Evolutionary conservation across 2,329 filamentous ascomycete genomes (phyloP), one percentile per base, ranked within the genome.

Genomic region (Bertia moriformis): DNA sequence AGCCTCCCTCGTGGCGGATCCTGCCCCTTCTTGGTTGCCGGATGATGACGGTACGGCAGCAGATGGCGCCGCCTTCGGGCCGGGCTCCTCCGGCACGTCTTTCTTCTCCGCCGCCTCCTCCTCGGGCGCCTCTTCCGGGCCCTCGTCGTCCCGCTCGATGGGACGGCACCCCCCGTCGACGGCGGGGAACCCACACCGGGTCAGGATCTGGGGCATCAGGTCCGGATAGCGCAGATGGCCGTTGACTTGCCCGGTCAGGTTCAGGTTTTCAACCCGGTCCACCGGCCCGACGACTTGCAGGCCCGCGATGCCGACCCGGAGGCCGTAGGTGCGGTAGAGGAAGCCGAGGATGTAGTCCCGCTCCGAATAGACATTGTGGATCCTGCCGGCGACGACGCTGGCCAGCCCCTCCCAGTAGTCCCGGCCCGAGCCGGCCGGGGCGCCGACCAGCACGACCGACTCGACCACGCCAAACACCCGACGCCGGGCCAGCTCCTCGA

Each of bases 321-420:
- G 71, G 42, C 79, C 87, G 30, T 83, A 86, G 2, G 85, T 80
- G 35, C 88, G 77, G 55, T 95, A 94, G 14, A 94, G 64, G 53
- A 94, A 89, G 1, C 77, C 87, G 1, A 95, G 73, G 20, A 95
- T 77, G 50, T 85, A 83, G 57, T 95, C 88, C 43, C 91, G 88
- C 39, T 80, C 76, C 2, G 84, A 89, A 58, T 81, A 94, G 5
- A 89, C 85, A 48, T 95, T 95, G 48, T 10, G n/a, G 22, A 27
- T n/a, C 7, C 22, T 7, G 7, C 22, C 22, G 22, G 22, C 7
- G 7, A 27, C 22, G 7, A 27, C 22, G 7, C 7, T n/a, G 7
- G 22, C 7, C 22, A 27, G 22, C 7, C 22, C 22, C 7, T 27
- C 22, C 22, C 22, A 27, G 22, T 27, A 27, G 2, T 65, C 57